Conservation (phyloP, 306 rosid genomes). For the Rosa persica region DNA sequence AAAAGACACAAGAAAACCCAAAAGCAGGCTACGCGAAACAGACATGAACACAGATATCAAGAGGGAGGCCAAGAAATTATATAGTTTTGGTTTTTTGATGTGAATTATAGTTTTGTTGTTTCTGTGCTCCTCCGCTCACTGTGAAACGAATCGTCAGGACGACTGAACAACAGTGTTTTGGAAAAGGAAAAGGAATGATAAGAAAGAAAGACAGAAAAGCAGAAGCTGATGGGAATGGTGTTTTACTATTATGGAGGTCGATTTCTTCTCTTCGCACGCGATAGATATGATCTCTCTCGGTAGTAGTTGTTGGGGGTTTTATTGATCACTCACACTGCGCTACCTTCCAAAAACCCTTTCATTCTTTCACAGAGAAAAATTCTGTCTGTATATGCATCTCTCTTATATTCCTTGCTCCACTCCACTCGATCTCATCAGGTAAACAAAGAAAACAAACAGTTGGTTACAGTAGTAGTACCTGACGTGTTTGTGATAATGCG, state of each 20-base stretch:
- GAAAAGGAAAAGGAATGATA: slow-evolving; percentile 34
- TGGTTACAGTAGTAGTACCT: slow-evolving; percentile 31
- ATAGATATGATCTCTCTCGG: slow-evolving; percentile 32
- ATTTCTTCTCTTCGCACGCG: slow-evolving; percentile 50
- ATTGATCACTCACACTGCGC: slow-evolving; percentile 10
- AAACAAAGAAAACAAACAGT: slow-evolving; percentile 7
- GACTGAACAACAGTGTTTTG: slow-evolving; percentile 52
- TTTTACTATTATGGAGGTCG: slow-evolving; percentile 22
- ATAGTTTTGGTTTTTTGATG: not conserved
- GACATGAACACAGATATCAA: slow-evolving; percentile 32
- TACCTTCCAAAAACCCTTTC: slow-evolving; percentile 39
- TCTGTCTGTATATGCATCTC: slow-evolving; percentile 22
- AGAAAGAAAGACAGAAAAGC: slow-evolving; percentile 18
- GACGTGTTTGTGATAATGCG: slow-evolving; percentile 54
- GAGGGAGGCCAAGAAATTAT: slow-evolving; percentile 16
- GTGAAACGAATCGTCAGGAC: slow-evolving; percentile 50
- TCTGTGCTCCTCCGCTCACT: slow-evolving; percentile 1
- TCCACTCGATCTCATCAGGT: not conserved
- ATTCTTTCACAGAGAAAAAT: slow-evolving; percentile 26
- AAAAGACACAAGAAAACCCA: not conserved
- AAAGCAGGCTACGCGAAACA: slow-evolving; percentile 11
- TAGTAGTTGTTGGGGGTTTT: slow-evolving; percentile 20
- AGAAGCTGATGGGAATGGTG: slow-evolving; percentile 21
- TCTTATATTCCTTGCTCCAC: slow-evolving; percentile 8
- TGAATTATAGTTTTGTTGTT: slow-evolving; percentile 34